phyloP scores from a whole-genome alignment of 2,329 filamentous ascomycete species.

The Fusarium sp. region DNA sequence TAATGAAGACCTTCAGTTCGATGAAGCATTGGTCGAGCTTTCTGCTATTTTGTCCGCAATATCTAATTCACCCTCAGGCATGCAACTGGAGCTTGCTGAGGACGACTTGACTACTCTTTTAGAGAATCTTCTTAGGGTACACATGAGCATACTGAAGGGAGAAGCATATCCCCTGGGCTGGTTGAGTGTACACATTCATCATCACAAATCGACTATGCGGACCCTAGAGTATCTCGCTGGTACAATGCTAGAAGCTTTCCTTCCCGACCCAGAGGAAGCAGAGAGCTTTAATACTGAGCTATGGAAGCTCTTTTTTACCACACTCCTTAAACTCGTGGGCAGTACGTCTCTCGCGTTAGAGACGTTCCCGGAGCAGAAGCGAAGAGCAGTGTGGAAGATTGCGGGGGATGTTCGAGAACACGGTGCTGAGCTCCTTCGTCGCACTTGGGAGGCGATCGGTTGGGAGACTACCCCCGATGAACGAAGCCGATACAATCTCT shows the following conservation, averaged over 20 bases:
- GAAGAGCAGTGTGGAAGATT: constrained; percentile 97
- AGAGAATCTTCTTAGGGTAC: constrained; percentile 81
- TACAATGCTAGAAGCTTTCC: constrained; percentile 82
- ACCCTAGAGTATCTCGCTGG: constrained; percentile 84
- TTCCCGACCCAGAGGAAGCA: constrained; percentile 90
- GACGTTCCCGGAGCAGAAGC: constrained; percentile 96
- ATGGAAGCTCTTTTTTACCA: constrained; percentile 94
- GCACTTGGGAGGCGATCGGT: constrained; percentile 94
- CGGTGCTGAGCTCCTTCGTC: constrained; percentile 84
- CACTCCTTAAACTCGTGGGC: constrained; percentile 86
- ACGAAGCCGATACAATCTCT: constrained; percentile 77
- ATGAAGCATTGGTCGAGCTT: constrained; percentile 89
- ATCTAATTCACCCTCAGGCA: constrained; percentile 75
- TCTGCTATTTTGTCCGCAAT: constrained; percentile 87
- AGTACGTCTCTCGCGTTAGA: constrained; percentile 91
- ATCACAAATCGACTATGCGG: constrained; percentile 89
- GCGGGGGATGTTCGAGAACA: constrained; percentile 94
- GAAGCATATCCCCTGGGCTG: constrained; percentile 90
- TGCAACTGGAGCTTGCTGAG: constrained; percentile 79
- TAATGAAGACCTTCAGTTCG: constrained; percentile 71
- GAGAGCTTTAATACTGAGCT: constrained; percentile 92
- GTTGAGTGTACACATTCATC: constrained; percentile 93
- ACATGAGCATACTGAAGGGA: constrained; percentile 88
- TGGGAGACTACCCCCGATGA: constrained; percentile 93
- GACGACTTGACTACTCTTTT: constrained; percentile 80